These are phyloP conservation scores for Mucor sp. DNA, from an alignment of 371 early-diverging fungal species.

Conservation along the genomic window DNA sequence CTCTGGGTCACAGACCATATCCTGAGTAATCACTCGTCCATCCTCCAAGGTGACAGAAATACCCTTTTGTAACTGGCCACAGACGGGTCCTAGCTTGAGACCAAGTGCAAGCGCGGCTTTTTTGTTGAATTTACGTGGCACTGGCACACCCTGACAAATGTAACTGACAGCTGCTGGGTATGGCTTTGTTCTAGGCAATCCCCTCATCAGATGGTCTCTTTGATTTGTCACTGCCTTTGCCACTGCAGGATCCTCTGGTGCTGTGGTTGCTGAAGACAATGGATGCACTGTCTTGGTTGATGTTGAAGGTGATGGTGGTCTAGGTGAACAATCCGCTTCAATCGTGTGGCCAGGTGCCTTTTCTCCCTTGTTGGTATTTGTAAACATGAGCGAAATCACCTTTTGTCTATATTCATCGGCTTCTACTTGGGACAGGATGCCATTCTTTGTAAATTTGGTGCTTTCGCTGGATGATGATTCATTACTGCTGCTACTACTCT, in stretches of 20 bases:
- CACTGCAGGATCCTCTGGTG: background rate
- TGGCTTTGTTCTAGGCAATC: conserved; percentile 52
- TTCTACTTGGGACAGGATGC: conserved; percentile 15
- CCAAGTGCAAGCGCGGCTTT: conserved; percentile 77
- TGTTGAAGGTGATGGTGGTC: background rate
- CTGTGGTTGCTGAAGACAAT: background rate
- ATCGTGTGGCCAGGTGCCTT: conserved; percentile 36
- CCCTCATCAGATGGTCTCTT: conserved; percentile 15
- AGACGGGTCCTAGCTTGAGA: conserved; percentile 72
- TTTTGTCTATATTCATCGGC: conserved; percentile 33
- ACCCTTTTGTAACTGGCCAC: conserved; percentile 72
- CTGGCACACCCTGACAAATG: conserved; percentile 75
- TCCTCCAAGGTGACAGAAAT: conserved; percentile 63
- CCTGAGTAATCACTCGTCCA: conserved; percentile 76
- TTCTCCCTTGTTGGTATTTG: conserved; percentile 19
- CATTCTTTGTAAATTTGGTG: background rate
- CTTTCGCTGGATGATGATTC: background rate
- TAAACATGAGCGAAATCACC: conserved; percentile 51
- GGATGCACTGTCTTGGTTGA: conserved; percentile 14
- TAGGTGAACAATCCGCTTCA: conserved; percentile 43
- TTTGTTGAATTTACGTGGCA: conserved; percentile 84
- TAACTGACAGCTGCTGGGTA: conserved; percentile 62
- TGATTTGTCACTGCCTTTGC: conserved; percentile 5
- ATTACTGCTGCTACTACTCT: background rate
- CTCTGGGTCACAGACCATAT: conserved; percentile 61